Percentiles rank a stretch among this genome's conserved stretches.
Evolutionary conservation across 768 basidiomycete genomes (phyloP).

Genomic region (Pholiota molesta): DNA sequence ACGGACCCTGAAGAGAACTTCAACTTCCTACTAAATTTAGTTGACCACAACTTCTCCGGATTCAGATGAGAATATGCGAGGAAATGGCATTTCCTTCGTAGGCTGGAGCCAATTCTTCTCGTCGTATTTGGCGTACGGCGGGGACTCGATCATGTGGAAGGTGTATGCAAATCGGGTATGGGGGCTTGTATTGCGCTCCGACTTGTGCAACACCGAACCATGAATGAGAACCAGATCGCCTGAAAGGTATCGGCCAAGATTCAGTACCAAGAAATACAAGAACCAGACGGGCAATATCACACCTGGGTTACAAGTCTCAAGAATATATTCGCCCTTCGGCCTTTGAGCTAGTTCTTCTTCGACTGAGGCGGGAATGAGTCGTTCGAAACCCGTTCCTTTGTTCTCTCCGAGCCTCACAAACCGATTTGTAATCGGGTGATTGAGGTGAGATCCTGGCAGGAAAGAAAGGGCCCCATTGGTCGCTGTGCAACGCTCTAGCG

Average conservation of each 20-base stretch:
- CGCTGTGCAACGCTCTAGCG: conserved; percentile 84
- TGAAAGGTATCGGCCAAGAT: conserved; percentile 23
- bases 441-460: conserved; percentile 87
- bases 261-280: not conserved
- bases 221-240: conserved; percentile 95
- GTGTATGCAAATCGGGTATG: conserved; percentile 93
- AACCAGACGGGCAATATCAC: conserved; percentile 1
- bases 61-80: conserved; percentile 46
- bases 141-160: conserved; percentile 91
- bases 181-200: conserved; percentile 80
- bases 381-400: conserved; percentile 83
- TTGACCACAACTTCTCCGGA: conserved; percentile 20
- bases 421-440: conserved; percentile 73
- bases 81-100: conserved; percentile 81
- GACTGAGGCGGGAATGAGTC: conserved; percentile 44
- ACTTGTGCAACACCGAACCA: conserved; percentile 90
- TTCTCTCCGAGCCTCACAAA: conserved; percentile 77
- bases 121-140: conserved; percentile 74
- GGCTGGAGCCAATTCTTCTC: conserved; percentile 97
- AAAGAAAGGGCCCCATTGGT: conserved; percentile 87
- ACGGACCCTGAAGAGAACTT: not conserved
- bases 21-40: not conserved
- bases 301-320: conserved; percentile 80
- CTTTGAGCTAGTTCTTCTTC: conserved; percentile 31
- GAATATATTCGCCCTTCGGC: conserved; percentile 53